These are phyloP conservation scores for Mrakia gelida DNA, from an alignment of 768 basidiomycete genomes.

Conservation along the genomic window DNA sequence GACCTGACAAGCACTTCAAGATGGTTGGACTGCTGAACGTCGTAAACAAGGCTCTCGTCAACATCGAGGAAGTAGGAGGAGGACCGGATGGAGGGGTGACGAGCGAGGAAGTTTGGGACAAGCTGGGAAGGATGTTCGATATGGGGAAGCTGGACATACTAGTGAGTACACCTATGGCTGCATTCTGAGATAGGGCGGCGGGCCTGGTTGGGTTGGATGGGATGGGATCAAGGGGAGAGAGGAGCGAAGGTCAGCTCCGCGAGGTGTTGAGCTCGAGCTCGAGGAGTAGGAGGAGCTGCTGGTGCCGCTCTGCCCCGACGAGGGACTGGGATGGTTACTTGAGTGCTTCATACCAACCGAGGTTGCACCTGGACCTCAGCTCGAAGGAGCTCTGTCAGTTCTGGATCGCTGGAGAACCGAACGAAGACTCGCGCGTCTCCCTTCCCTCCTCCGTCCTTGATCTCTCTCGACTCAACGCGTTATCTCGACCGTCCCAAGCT, in stretches of 20 bases:
- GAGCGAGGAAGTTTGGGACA: constrained; percentile 6
- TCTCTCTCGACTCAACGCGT: not conserved
- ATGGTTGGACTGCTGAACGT: constrained; percentile 9
- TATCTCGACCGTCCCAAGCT: not conserved
- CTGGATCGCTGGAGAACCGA: too few species aligned
- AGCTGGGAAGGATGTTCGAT: constrained; percentile 14
- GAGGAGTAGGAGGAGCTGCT: too few species aligned
- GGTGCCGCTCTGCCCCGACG: too few species aligned
- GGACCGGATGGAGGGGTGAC: not conserved
- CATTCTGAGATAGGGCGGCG: too few species aligned
- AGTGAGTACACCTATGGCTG: not conserved
- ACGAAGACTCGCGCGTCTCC: not conserved
- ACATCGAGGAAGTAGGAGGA: not conserved
- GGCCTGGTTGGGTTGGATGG: too few species aligned
- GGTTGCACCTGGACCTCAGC: too few species aligned
- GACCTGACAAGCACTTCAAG: constrained; percentile 12
- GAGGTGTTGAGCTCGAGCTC: too few species aligned
- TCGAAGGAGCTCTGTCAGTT: too few species aligned
- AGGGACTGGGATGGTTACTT: too few species aligned
- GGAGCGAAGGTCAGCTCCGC: too few species aligned
- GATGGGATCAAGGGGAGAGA: too few species aligned
- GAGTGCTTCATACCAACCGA: too few species aligned
- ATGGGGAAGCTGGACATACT: constrained; percentile 1
- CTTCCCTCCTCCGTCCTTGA: not conserved
- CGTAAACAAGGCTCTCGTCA: constrained; percentile 9